Evolutionary conservation across 176 grass and related monocot species (phyloP), one percentile per base, ranked within the genome.

Genomic region (Bolboschoenus planiculmis): DNA sequence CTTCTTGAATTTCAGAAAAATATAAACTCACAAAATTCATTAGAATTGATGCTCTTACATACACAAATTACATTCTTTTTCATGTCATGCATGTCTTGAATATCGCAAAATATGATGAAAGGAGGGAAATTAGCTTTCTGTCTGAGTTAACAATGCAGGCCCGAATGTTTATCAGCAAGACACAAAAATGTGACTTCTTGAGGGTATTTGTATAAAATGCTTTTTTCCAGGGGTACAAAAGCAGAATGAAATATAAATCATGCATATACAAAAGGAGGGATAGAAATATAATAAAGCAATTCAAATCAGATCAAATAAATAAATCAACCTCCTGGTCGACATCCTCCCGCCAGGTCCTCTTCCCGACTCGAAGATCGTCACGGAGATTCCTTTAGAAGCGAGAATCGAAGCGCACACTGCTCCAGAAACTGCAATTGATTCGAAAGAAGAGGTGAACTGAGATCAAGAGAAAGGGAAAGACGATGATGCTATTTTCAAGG

Each of bases 361-460:
- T 21, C 92, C 95, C 9, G 92, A 89, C 53, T 97, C 95, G 78
- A 94, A 94, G 27, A 97, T 56, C 47, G 95, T 93, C 31, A 97
- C 95, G 9, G 88, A 90, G 62, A 90, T 83, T 30, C 95, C 92
- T 31, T 84, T 82, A 10, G 88, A 84, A 20, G 95, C 92, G 30
- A 97, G 87, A 24, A 97, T 89, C 30, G 95, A 97, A 42, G 95
- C 90, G 88, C 95, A 94, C n/a, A 97, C 87, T 54, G 95, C 74
- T 51, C 95, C 95, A 31, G 90, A 76, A 63, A 97, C 95, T 97
- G 90, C 56, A 39, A 88, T 68, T 78, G 26, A 56, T 20, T 27
- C 3, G 83, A 37, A 26, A 37, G n/a, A 42, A 1, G 78, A 74
- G 63, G 74, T 10, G 11, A 56, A 56, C 5, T 77, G 67, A 84